These are phyloP conservation scores for Heracleum sosnowskyi DNA, from an alignment of 129 eudicot species.

Conservation along the genomic window DNA sequence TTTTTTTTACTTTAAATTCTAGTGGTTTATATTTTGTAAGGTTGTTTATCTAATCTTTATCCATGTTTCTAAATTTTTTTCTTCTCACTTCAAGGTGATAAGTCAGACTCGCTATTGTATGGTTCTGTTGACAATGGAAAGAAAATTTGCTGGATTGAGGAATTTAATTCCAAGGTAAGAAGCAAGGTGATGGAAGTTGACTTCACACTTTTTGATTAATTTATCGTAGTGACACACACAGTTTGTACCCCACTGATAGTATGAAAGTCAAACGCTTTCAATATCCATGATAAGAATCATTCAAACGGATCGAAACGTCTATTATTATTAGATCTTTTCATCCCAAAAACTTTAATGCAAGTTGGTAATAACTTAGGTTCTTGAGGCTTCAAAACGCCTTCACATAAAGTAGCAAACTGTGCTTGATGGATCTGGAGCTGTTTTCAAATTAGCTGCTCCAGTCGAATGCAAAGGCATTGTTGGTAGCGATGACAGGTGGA, in stretches of 20 bases:
- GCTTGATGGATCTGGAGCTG: too few species aligned
- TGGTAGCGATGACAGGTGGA: slow-evolving; percentile 97
- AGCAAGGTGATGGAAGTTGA: not conserved
- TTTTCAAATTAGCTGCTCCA: slow-evolving; percentile 95
- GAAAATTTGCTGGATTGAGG: slow-evolving; percentile 82
- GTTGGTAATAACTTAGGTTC: slow-evolving; percentile 40
- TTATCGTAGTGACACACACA: not conserved
- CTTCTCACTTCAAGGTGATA: slow-evolving; percentile 65
- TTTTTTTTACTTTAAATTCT: too few species aligned
- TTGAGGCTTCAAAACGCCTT: slow-evolving; percentile 89
- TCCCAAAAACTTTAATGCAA: not conserved
- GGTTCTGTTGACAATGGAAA: slow-evolving; percentile 99
- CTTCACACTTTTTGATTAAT: not conserved
- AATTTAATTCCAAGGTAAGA: slow-evolving; percentile 82
- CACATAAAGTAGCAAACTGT: slow-evolving; percentile 88
- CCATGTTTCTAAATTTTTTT: not conserved
- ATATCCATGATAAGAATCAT: not conserved
- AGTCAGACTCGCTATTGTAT: slow-evolving; percentile 98
- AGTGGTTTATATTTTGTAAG: not conserved
- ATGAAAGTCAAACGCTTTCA: not conserved
- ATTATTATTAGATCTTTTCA: not conserved
- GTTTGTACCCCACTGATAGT: not conserved
- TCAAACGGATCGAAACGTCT: not conserved
- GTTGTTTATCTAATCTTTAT: not conserved
- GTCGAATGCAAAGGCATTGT: slow-evolving; percentile 94